phyloP scores from a whole-genome alignment of 768 basidiomycete species.

The Pleurotus tuoliensis region DNA sequence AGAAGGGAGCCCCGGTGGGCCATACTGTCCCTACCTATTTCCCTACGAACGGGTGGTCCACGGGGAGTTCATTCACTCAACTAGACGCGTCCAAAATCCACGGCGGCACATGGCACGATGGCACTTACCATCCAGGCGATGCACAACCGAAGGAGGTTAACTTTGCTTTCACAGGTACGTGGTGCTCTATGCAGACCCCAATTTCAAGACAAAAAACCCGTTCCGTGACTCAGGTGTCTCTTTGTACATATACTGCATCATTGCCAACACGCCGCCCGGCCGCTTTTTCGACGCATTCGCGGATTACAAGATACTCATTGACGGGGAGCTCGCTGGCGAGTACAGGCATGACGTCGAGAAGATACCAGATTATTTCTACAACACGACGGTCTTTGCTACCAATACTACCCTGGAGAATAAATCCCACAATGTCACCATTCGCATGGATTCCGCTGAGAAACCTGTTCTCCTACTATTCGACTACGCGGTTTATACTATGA shows the following conservation, averaged over 20 bases:
- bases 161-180: neutral
- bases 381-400: neutral
- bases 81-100: neutral
- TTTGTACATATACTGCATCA: slow-evolving; percentile 3
- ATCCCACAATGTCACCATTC: neutral
- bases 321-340: neutral
- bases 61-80: neutral
- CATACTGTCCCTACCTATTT: neutral
- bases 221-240: neutral
- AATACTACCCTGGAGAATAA: neutral
- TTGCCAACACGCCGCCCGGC: neutral
- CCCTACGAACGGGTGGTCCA: neutral
- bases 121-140: neutral
- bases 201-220: neutral
- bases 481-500: neutral
- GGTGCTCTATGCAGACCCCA: neutral
- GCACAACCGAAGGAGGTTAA: neutral
- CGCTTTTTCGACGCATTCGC: neutral
- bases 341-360: neutral
- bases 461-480: neutral
- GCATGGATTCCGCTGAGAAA: neutral
- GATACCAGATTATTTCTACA: neutral
- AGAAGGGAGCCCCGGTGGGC: neutral
- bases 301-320: neutral
- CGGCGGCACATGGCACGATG: neutral